These are phyloP conservation scores for Podaxis pistillaris DNA, from an alignment of 768 basidiomycete species.

Conservation along the genomic window DNA sequence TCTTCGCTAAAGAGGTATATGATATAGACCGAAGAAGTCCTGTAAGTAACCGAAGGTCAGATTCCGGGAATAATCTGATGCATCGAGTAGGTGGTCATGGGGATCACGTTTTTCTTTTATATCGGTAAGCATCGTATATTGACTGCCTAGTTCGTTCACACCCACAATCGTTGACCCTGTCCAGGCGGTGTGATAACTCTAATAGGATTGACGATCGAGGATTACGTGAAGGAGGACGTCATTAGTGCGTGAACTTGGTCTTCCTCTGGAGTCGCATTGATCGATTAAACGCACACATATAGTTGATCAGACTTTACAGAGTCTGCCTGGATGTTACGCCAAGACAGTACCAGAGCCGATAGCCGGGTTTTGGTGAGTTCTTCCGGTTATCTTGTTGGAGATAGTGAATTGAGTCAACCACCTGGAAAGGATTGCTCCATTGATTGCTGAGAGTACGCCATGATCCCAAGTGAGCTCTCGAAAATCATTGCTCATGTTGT, in stretches of 20 bases:
- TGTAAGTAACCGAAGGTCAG: conserved; percentile 5
- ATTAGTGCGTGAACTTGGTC: conserved; percentile 18
- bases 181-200: conserved; percentile 25
- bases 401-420: not conserved
- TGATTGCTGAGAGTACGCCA: conserved; percentile 27
- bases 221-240: conserved; percentile 27
- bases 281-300: not conserved
- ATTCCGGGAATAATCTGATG: not conserved
- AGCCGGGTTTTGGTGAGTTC: conserved; percentile 26
- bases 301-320: conserved; percentile 21
- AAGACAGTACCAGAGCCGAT: conserved; percentile 26
- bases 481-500: not conserved
- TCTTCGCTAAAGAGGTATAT: not conserved
- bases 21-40: conserved; percentile 20
- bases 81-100: conserved; percentile 14
- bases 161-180: not conserved
- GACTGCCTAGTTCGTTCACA: not conserved
- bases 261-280: not conserved
- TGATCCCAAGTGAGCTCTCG: not conserved
- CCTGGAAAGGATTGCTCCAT: conserved; percentile 22
- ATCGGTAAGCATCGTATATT: conserved; percentile 18
- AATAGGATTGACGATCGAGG: conserved; percentile 23
- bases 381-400: not conserved
- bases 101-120: conserved; percentile 24
- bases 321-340: conserved; percentile 30